Base-by-base conservation (phyloP, 345 rosid genomes). In the Syzygium oleosum region DNA sequence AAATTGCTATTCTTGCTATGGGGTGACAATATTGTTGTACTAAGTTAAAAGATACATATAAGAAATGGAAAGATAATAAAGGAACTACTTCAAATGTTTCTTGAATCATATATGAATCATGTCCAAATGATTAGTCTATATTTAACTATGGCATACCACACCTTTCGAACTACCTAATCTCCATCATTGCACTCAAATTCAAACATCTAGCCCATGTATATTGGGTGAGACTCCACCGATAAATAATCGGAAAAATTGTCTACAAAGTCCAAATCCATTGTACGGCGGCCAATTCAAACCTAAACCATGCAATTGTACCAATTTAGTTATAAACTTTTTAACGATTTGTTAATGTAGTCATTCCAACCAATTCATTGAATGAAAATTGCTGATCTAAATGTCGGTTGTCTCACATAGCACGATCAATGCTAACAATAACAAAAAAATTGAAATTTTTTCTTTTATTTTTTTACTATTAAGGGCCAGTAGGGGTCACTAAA, bases 371-470 rank as follows among this genome's bases (percentile, higher is more conserved):
- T 15, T 65, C 41, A 38, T 65, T 65, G 19, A 1, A 65, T 31
- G 43, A 8, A 65, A 31, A 9, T 29, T 4, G 4, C 12, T 65
- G 0, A 31, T 6, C 6, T 65, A 41, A 7, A 29, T 2, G 11
- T 6, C 6, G 1, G 0, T 14, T 3, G 6, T 31, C 12, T 0
- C 3, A 15, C 0, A 0, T 65, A 12, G 5, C 0, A 0, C 1
- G 0, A 0, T 8, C 0, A 3, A 3, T 1, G 0, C 1, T 4
- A 1, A 4, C 9, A 31, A 31, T 31, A 6, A 31, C 12, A 31
- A 16, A 38, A 38, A 38, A 38, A 38, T 38, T 38, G 41, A 38
- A 38, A 23, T 23, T 10, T 23, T 10, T 58, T 2, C 9, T 65
- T 65, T 15, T 2, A 1, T 15, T 15, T 29, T 31, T 65, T 61